These are phyloP conservation scores for Populus hybrid DNA, from an alignment of 441 rosid genomes.

Conservation along the genomic window DNA sequence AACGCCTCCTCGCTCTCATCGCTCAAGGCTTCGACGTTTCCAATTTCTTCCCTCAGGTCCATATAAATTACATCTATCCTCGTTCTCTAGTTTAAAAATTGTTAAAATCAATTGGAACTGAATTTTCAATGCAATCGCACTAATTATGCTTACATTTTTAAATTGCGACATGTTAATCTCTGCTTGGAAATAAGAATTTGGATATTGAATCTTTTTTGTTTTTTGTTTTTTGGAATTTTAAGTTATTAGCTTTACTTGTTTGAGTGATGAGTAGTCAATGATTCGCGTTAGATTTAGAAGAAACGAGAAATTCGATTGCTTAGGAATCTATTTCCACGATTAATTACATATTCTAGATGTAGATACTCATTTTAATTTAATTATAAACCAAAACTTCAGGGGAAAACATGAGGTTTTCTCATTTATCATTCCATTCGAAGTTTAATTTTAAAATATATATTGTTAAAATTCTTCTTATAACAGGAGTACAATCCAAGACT, in stretches of 20 bases:
- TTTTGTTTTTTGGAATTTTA: no score
- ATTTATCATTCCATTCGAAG: no score
- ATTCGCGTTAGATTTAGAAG: not conserved
- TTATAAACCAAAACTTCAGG: not conserved
- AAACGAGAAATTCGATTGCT: not conserved
- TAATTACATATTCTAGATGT: not conserved
- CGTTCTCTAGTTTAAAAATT: not conserved
- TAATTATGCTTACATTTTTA: not conserved
- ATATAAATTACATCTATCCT: not conserved
- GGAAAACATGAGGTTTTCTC: no score
- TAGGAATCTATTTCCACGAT: not conserved
- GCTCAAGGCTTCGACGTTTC: slow-evolving; percentile 96
- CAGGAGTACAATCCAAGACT: no score
- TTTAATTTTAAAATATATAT: no score
- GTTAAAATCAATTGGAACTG: not conserved
- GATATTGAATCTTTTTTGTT: no score
- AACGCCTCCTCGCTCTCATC: slow-evolving; percentile 90
- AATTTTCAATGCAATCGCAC: not conserved
- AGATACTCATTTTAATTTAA: not conserved
- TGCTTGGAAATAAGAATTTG: not conserved
- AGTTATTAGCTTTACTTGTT: not conserved
- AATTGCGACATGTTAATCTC: not conserved
- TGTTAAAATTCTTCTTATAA: no score
- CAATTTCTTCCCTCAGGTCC: slow-evolving; percentile 95
- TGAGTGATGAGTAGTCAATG: not conserved